These are phyloP conservation scores for Ogataea neopini DNA, from an alignment of 805 yeast species.

Conservation along the genomic window DNA sequence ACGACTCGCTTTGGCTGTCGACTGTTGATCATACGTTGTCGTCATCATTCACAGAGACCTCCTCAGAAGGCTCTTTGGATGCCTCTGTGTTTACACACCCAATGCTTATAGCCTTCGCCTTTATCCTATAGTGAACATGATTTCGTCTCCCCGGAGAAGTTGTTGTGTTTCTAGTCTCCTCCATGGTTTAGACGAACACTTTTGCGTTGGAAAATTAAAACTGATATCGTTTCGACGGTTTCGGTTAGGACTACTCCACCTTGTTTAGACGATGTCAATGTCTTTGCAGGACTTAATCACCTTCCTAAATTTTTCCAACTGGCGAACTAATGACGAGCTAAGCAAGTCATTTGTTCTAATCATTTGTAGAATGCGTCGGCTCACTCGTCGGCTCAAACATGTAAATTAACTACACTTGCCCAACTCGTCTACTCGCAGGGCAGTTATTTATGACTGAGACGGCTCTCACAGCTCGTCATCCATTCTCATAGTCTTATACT, in stretches of 20 bases:
- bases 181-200: conserved; percentile 27
- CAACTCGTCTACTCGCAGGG: no score
- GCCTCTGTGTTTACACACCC: conserved; percentile 8
- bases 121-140: conserved; percentile 16
- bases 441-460: no score
- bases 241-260: conserved; percentile 30
- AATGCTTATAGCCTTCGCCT: conserved; percentile 30
- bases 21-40: no score
- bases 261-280: conserved; percentile 24
- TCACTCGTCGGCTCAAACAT: no score
- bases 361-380: no score
- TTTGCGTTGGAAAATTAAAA: conserved; percentile 29
- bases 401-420: no score
- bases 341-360: background rate
- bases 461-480: background rate
- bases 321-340: background rate
- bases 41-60: background rate
- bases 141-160: conserved; percentile 11
- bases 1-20: no score
- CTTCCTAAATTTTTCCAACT: conserved; percentile 26
- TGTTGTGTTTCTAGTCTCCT: conserved; percentile 12
- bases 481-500: background rate
- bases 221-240: conserved; percentile 4
- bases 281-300: conserved; percentile 31
- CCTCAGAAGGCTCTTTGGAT: background rate